phyloP scores from a whole-genome alignment of 108 stramenopile species.

The Skeletonema marinoi region DNA sequence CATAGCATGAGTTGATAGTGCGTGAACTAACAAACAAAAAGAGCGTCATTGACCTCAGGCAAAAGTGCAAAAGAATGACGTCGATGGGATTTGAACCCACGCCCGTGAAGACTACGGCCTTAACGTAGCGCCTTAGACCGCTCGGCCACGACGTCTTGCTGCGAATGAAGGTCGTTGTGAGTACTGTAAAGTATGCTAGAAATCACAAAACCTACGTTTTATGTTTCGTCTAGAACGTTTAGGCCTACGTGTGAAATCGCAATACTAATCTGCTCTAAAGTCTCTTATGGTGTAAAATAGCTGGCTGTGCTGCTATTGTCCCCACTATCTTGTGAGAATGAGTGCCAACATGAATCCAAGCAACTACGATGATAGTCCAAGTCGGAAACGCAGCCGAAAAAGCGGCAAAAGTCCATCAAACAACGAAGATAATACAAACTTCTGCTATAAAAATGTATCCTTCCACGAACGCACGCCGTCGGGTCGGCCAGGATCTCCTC shows the following conservation, averaged over 20 bases:
- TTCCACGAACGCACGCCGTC: conserved; percentile 26
- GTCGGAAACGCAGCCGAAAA: not conserved
- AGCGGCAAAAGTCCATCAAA: not conserved
- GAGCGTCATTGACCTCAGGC: too few species aligned
- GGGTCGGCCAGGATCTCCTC: conserved; percentile 38
- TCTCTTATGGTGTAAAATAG: too few species aligned
- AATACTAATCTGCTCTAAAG: too few species aligned
- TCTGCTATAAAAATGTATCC: not conserved
- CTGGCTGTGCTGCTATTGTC: too few species aligned
- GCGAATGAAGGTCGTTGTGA: not conserved
- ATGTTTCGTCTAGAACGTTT: too few species aligned
- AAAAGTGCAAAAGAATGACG: conserved; percentile 37
- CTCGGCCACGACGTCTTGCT: conserved; percentile 54
- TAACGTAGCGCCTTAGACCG: conserved; percentile 87
- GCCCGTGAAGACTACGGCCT: conserved; percentile 85
- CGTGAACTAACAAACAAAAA: too few species aligned
- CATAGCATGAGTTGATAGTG: too few species aligned
- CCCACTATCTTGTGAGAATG: not conserved
- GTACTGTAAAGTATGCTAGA: too few species aligned
- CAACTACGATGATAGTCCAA: not conserved
- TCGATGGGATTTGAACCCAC: conserved; percentile 75
- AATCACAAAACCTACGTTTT: too few species aligned
- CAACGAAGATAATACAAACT: not conserved
- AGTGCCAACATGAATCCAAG: not conserved
- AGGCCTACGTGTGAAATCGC: too few species aligned